Percentiles rank a stretch among this genome's conserved stretches.
Evolutionary conservation across 1,139 yeast species (phyloP).

Genomic region (Spencermartinsiella ligniputridi): DNA sequence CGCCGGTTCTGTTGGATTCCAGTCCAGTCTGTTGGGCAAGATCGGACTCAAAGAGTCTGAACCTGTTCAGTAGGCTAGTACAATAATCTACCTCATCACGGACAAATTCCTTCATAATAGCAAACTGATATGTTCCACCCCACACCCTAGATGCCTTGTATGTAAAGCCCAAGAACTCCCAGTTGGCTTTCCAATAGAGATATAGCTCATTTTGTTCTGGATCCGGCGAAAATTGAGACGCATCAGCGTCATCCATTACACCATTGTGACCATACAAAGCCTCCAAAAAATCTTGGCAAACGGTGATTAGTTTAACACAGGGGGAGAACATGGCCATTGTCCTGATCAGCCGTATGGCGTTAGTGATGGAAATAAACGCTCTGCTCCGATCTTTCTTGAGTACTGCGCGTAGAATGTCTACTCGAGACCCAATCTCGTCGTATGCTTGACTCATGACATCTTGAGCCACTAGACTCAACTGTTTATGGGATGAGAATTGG

Average conservation of each 20-base stretch:
- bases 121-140: constrained; percentile 58
- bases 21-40: constrained; percentile 26
- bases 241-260: constrained; percentile 42
- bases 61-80: constrained; percentile 60
- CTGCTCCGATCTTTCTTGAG: constrained; percentile 41
- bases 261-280: constrained; percentile 62
- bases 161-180: constrained; percentile 69
- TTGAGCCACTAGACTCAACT: constrained; percentile 45
- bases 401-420: constrained; percentile 62
- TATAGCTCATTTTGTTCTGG: constrained; percentile 26
- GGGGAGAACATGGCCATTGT: constrained; percentile 58
- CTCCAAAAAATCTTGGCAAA: constrained; percentile 66
- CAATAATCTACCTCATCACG: constrained; percentile 83
- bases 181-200: constrained; percentile 59
- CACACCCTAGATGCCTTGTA: constrained; percentile 66
- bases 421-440: constrained; percentile 63
- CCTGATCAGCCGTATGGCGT: constrained; percentile 43
- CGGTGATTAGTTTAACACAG: constrained; percentile 68
- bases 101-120: constrained; percentile 69
- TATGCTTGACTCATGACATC: constrained; percentile 71
- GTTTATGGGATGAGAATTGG: constrained; percentile 11
- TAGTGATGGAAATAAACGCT: constrained; percentile 48
- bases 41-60: constrained; percentile 47
- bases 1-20: constrained; percentile 15
- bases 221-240: constrained; percentile 23